Conservation (phyloP, 148 eudicot genomes). For the Talinum fruticosum region DNA sequence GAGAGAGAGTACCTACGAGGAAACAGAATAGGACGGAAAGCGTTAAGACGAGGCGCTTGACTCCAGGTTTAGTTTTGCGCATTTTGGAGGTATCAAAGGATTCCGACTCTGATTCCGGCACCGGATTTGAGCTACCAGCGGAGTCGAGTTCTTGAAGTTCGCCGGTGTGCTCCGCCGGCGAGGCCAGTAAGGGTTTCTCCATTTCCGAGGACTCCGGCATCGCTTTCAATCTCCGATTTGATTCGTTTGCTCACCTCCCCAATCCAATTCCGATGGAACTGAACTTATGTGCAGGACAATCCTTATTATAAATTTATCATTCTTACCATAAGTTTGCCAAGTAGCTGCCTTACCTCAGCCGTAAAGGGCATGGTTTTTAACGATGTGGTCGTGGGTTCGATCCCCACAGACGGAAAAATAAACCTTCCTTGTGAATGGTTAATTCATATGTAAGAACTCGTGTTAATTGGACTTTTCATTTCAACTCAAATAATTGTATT, state of each 20-base stretch:
- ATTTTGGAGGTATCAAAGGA: conserved; percentile 44
- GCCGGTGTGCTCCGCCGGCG: conserved; percentile 22
- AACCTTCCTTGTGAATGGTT: no score
- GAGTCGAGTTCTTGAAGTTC: not conserved
- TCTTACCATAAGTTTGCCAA: no score
- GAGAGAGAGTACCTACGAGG: conserved; percentile 46
- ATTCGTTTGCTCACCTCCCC: not conserved
- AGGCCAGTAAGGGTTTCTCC: conserved; percentile 6
- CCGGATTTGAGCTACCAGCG: conserved; percentile 2
- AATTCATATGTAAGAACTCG: no score
- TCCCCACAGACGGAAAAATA: no score
- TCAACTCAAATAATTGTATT: no score
- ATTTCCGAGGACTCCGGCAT: conserved; percentile 48
- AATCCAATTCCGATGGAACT: no score
- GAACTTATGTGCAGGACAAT: no score
- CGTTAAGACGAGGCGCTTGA: conserved; percentile 66
- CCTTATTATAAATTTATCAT: no score
- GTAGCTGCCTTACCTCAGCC: conserved; percentile 1
- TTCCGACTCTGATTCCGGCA: conserved; percentile 1
- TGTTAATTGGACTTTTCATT: no score
- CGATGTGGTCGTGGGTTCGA: no score
- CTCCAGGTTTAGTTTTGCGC: conserved; percentile 79
- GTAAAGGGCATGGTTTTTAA: no score
- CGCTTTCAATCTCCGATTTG: not conserved
- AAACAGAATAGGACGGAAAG: conserved; percentile 67